These are phyloP conservation scores for Rhododendron henanense DNA, from an alignment of 148 eudicot species.

Conservation along the genomic window DNA sequence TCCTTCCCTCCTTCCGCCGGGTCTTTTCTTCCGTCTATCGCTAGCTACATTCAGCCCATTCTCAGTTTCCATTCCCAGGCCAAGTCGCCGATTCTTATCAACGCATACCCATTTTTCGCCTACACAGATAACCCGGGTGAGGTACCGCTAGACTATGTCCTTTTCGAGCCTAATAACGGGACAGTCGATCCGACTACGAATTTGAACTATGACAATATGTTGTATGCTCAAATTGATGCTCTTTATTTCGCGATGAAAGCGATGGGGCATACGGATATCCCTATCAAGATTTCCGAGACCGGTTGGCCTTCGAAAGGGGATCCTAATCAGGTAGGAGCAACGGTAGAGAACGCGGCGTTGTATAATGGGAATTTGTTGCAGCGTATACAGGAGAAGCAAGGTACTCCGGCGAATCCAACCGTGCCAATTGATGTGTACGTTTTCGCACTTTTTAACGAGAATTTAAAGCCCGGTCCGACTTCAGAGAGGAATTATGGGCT, in stretches of 20 bases:
- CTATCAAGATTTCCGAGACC: conserved; percentile 69
- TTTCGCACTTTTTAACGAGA: conserved; percentile 86
- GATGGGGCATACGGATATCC: conserved; percentile 60
- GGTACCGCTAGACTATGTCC: conserved; percentile 52
- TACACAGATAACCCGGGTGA: conserved; percentile 56
- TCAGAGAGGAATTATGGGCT: conserved; percentile 90
- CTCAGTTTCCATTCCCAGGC: conserved; percentile 52
- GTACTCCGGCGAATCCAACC: conserved; percentile 67
- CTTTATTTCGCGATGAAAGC: conserved; percentile 66
- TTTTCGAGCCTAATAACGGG: conserved; percentile 65
- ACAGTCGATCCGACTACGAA: conserved; percentile 47
- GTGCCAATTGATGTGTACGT: conserved; percentile 68
- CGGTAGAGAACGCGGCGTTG: conserved; percentile 59
- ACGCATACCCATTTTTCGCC: conserved; percentile 83
- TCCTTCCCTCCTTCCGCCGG: conserved; percentile 90
- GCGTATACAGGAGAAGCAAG: conserved; percentile 44
- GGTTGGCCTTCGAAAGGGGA: conserved; percentile 96
- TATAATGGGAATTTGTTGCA: conserved; percentile 77
- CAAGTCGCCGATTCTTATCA: conserved; percentile 67
- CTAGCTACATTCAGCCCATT: conserved; percentile 56
- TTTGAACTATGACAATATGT: conserved; percentile 80
- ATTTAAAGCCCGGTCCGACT: conserved; percentile 77
- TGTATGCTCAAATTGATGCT: conserved; percentile 88
- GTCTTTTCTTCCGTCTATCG: conserved; percentile 47
- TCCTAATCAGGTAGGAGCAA: conserved; percentile 64